These are phyloP conservation scores for Phenoliferia sp. DNA, from an alignment of 1,284 basidiomycete species.

Conservation along the genomic window DNA sequence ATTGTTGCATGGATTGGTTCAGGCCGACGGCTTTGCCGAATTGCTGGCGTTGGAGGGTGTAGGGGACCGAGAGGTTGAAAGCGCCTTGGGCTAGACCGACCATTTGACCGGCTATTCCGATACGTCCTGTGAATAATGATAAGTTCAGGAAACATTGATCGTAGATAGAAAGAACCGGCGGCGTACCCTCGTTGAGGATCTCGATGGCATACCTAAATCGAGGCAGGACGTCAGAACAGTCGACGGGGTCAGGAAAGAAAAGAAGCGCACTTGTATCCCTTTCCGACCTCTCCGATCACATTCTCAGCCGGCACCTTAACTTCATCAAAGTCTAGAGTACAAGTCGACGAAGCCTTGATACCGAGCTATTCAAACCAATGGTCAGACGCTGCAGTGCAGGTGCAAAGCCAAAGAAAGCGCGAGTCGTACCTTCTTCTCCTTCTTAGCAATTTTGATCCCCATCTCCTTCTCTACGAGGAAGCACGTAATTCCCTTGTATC, in stretches of 20 bases:
- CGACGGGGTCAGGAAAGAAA: background rate
- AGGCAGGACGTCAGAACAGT: slow-evolving; percentile 38
- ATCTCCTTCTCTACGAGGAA: slow-evolving; percentile 94
- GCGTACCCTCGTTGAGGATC: slow-evolving; percentile 79
- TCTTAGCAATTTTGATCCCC: slow-evolving; percentile 97
- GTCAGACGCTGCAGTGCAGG: background rate
- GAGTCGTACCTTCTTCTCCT: slow-evolving; percentile 75
- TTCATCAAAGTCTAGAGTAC: slow-evolving; percentile 93
- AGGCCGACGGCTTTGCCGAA: slow-evolving; percentile 84
- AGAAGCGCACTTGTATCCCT: slow-evolving; percentile 76
- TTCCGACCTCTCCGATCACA: slow-evolving; percentile 85
- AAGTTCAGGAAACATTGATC: too few relatives aligned
- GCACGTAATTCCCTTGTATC: slow-evolving; percentile 98
- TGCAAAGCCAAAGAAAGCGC: background rate
- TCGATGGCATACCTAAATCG: slow-evolving; percentile 66
- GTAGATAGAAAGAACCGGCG: slow-evolving; percentile 35
- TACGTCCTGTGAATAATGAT: slow-evolving; percentile 49
- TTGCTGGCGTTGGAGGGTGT: slow-evolving; percentile 88
- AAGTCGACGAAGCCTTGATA: slow-evolving; percentile 95
- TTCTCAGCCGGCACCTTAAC: slow-evolving; percentile 88
- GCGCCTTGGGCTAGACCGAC: slow-evolving; percentile 94
- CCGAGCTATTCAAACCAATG: slow-evolving; percentile 56
- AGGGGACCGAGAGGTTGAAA: slow-evolving; percentile 86
- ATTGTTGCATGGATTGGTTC: slow-evolving; percentile 94
- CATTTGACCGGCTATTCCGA: slow-evolving; percentile 83